These are phyloP conservation scores for Hypoxylon sp. DNA, from an alignment of 2,329 filamentous ascomycete genomes.

Conservation along the genomic window DNA sequence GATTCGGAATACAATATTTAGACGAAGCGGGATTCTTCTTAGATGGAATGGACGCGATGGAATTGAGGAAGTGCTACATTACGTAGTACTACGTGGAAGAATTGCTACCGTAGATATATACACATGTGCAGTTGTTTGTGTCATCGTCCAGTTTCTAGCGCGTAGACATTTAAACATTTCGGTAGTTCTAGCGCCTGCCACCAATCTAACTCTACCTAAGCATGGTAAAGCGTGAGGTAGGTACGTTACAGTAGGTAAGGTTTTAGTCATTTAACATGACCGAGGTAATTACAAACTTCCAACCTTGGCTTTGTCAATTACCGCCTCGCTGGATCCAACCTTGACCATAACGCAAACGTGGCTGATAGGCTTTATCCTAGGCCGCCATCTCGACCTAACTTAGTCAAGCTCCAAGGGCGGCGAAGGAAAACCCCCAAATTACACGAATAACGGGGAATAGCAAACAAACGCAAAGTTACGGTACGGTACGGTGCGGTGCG, in stretches of 20 bases:
- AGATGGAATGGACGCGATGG: slow-evolving; percentile 2
- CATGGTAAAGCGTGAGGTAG: slow-evolving; percentile 5
- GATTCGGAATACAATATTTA: slow-evolving; percentile 1
- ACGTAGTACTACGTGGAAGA: not conserved
- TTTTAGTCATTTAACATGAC: slow-evolving; percentile 23
- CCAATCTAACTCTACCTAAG: not conserved
- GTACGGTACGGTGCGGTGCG: slow-evolving; percentile 47
- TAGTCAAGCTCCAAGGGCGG: slow-evolving; percentile 10
- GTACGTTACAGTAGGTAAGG: slow-evolving; percentile 10
- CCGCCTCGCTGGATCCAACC: slow-evolving; percentile 27
- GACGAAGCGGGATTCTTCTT: not conserved
- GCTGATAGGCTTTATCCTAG: slow-evolving; percentile 12
- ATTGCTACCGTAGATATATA: not conserved
- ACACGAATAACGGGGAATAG: slow-evolving; percentile 37
- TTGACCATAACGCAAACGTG: slow-evolving; percentile 19
- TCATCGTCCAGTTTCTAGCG: not conserved
- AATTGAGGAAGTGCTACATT: not conserved
- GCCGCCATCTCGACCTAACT: slow-evolving; percentile 15
- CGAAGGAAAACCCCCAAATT: slow-evolving; percentile 10
- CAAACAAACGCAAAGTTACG: slow-evolving; percentile 40
- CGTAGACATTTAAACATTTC: slow-evolving; percentile 11
- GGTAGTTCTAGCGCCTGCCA: not conserved
- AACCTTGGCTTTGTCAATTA: slow-evolving; percentile 15
- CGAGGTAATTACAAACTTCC: slow-evolving; percentile 27
- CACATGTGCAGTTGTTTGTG: slow-evolving; percentile 3